These are phyloP conservation scores for Agrocybe chaxingu DNA, from an alignment of 768 basidiomycete species.

Conservation along the genomic window DNA sequence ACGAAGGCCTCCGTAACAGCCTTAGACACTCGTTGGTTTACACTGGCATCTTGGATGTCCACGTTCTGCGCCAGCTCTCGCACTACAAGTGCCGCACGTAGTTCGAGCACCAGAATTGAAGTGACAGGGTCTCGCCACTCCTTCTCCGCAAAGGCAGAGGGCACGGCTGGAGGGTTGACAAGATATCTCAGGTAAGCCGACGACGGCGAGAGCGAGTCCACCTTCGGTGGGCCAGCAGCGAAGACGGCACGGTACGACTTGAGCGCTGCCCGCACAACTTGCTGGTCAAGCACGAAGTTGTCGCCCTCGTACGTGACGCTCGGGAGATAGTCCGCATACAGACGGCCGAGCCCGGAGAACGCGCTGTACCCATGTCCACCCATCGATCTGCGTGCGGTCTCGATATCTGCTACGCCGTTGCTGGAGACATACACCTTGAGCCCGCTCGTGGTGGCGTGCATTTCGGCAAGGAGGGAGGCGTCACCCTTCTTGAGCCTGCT, in stretches of 20 bases:
- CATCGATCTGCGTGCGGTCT: constrained; percentile 65
- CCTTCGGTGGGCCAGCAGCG: constrained; percentile 21
- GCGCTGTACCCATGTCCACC: constrained; percentile 78
- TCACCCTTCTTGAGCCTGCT: constrained; percentile 52
- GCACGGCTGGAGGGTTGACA: constrained; percentile 14
- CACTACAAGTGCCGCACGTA: constrained; percentile 63
- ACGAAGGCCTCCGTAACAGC: constrained; percentile 72
- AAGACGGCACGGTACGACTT: constrained; percentile 48
- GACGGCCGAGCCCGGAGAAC: constrained; percentile 60
- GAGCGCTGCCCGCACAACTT: constrained; percentile 69
- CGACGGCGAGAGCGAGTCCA: constrained; percentile 40
- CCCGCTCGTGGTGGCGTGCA: constrained; percentile 69
- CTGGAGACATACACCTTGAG: constrained; percentile 61
- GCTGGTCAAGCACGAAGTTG: constrained; percentile 73
- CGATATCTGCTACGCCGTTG: constrained; percentile 53
- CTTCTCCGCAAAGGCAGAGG: constrained; percentile 15
- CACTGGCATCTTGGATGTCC: constrained; percentile 47
- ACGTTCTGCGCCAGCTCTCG: constrained; percentile 36
- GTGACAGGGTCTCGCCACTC: constrained; percentile 34
- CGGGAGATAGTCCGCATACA: constrained; percentile 66
- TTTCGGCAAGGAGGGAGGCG: constrained; percentile 61
- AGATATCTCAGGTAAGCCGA: constrained; percentile 58
- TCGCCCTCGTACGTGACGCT: constrained; percentile 75
- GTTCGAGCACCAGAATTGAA: constrained; percentile 52
- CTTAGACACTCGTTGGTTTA: constrained; percentile 54